Evolutionary conservation across 257 asterid species (phyloP), one percentile per base, ranked within the genome.

Genomic region (Galeopsis tetrahit): DNA sequence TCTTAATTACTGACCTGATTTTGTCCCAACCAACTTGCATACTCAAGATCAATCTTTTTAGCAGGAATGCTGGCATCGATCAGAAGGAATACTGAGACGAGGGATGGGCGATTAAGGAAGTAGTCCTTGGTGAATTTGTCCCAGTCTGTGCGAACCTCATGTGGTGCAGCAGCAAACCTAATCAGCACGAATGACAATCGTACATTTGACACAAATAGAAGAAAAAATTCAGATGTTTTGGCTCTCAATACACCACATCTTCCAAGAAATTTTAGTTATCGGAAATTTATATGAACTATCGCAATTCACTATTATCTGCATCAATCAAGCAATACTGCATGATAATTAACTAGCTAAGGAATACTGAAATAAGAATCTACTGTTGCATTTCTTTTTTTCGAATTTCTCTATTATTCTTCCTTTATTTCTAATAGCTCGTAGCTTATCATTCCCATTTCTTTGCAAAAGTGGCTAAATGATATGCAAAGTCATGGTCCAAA

Each of bases 1-100:
- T 11, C 11, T 10, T 17, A 10, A n/a, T 15, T 9, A 66, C 51
- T 69, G 68, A 88, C 98, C 96, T 88, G 87, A 71, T 95, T 92
- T 80, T 84, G 84, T 39, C 96, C 99, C 82, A 95, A 78, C 98
- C 98, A 95, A 71, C 97, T 89, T 14, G 99, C 98, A 67, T 95
- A 92, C 49, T 90, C 91, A 6, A 95, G 97, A 81, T 95, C 99
- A 66, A 95, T 90, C 77, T 70, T 77, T 80, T 92, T 95, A 0
- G 89, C 88, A 34, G 99, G 98, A 70, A 95, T 95, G 82, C 97
- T 92, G 66, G 97, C 99, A 80, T 95, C 99, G 40, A 92, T 87
- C 70, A 95, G 89, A 79, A 92, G 99, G 87, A 95, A 95, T 4
- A 95, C 99, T 0, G 98, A 92, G 80, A 95, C 97, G n/a, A 95